Evolutionary conservation across 306 rosid genomes (phyloP), one percentile per base, ranked within the genome.

Genomic region (Quercus parvula): DNA sequence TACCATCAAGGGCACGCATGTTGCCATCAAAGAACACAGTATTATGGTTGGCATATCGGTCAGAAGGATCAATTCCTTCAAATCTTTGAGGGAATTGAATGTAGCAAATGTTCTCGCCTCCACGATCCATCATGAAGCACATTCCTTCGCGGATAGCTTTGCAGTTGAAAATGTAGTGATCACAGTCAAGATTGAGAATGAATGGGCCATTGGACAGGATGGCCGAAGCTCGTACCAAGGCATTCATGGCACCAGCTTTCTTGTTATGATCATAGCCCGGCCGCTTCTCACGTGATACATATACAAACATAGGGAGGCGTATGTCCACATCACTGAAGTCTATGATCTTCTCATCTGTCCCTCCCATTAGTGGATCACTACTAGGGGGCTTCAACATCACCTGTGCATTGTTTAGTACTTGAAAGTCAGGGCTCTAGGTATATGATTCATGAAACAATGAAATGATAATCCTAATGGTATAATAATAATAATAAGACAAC

Each of bases 111-210:
- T 85, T 84, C 59, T 88, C 91, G 0, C 91, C 91, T 2, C 89
- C 89, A 58, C 85, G 76, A n/a, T 88, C 91, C 88, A 88, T 83
- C 91, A 88, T 88, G 82, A 88, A 88, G 38, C 91, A 88, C 89
- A 88, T 85, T 28, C 91, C 91, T 81, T 88, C 91, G 0, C 87
- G 76, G 15, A 88, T 1, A 25, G 91, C 91, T 75, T 75, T 85
- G 68, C 87, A 88, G 6, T 88, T 85, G 76, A 83, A 77, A 75
- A 88, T 80, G 68, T 88, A 88, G 20, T 88, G 91, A 54, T 88
- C 91, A 27, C 91, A 88, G 4, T 88, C 91, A n/a, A 88, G 85
- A 74, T 88, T 88, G 18, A 88, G 91, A 78, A 88, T 88, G 59
- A 88, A 88, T 27, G 91, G 82, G 4, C 91, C 91, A 25, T 88